Evolutionary conservation across 2,329 filamentous ascomycete species (phyloP).

Genomic region (Fusarium decemcellulare): DNA sequence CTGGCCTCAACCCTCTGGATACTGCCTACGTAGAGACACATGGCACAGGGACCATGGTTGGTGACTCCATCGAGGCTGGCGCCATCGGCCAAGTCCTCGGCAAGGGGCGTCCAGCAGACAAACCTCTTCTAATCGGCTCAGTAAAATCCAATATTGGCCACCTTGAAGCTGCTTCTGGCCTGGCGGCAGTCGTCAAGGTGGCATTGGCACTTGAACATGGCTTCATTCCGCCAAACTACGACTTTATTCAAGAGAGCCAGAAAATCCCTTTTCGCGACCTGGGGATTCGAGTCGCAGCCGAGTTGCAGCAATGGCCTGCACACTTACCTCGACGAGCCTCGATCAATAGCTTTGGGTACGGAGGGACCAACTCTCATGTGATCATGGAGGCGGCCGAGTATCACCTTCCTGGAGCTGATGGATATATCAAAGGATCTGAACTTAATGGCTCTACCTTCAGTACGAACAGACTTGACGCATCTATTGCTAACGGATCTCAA

Average conservation of each 20-base stretch:
- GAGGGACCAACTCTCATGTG: slow-evolving; percentile 30
- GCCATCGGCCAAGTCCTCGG: slow-evolving; percentile 8
- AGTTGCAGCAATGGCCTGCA: not conserved
- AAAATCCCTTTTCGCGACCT: slow-evolving; percentile 11
- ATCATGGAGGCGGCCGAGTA: slow-evolving; percentile 36
- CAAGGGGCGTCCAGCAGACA: not conserved
- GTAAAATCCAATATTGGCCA: slow-evolving; percentile 38
- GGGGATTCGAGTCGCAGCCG: not conserved
- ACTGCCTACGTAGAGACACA: slow-evolving; percentile 6
- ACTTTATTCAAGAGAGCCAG: slow-evolving; percentile 11
- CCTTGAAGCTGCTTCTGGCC: slow-evolving; percentile 21
- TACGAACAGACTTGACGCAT: no score
- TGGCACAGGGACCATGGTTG: slow-evolving; percentile 6
- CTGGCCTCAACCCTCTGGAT: slow-evolving; percentile 1
- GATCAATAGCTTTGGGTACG: slow-evolving; percentile 19
- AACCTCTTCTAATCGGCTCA: not conserved
- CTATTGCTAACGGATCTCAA: not conserved
- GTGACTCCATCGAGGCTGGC: slow-evolving; percentile 7
- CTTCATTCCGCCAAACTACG: no score
- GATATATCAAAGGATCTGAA: not conserved
- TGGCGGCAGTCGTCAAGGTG: slow-evolving; percentile 3
- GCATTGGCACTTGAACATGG: no score
- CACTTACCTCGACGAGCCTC: not conserved
- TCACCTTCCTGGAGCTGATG: slow-evolving; percentile 14
- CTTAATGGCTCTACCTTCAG: no score